Conservation (phyloP, 169 alveolate species). For the Eimeria tenella region DNA sequence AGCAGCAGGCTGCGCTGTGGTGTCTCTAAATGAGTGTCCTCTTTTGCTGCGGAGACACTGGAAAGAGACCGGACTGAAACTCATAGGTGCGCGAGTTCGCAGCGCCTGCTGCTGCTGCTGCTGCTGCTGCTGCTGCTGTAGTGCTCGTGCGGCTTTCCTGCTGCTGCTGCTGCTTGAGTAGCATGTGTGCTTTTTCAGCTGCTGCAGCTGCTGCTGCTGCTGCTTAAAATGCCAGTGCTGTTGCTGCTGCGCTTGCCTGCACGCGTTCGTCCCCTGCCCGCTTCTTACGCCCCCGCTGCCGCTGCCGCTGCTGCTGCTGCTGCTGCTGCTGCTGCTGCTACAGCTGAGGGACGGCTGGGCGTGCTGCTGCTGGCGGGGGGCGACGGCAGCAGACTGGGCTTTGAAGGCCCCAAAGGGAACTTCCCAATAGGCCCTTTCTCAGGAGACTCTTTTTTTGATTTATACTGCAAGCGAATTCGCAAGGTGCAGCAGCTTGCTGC, state of each 20-base stretch:
- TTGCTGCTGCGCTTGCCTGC: background rate
- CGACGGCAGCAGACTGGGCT: slow-evolving; percentile 57
- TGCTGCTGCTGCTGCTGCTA: background rate
- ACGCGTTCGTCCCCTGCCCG: too few relatives aligned
- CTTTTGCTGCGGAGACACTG: background rate
- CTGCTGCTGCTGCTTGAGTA: background rate
- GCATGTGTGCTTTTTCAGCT: background rate
- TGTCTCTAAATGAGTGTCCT: background rate
- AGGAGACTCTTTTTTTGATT: background rate
- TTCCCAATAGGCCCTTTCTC: slow-evolving; percentile 39
- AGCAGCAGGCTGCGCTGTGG: background rate
- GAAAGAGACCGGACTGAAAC: background rate
- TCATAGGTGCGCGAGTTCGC: slow-evolving; percentile 12
- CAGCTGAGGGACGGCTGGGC: slow-evolving; percentile 35
- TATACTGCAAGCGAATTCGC: slow-evolving; percentile 20
- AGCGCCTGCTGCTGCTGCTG: background rate
- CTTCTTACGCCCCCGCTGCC: too few relatives aligned
- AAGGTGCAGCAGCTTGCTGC: background rate
- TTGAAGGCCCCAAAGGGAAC: slow-evolving; percentile 22
- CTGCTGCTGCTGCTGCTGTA: background rate
- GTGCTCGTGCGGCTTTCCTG: background rate
- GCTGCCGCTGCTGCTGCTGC: slow-evolving; percentile 10
- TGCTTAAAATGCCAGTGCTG: background rate
- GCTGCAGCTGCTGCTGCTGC: slow-evolving; percentile 10
- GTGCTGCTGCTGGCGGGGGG: slow-evolving; percentile 67